Percentiles rank a stretch among this genome's conserved stretches.
Conservation (phyloP, 2,329 filamentous ascomycete genomes). For the Aspergillus ibericus region DNA sequence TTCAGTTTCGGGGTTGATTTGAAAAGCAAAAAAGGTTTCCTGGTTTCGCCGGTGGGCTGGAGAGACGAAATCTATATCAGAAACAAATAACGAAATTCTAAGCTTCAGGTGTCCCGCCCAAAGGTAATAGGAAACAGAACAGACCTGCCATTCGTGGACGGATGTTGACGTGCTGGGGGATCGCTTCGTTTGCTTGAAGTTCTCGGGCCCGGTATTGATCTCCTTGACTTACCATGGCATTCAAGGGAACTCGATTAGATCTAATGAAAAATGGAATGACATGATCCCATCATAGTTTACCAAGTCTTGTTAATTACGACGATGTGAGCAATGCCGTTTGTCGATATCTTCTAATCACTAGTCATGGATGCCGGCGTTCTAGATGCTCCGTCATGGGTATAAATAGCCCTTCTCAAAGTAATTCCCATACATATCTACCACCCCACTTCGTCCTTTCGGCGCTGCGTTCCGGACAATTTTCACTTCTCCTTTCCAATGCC, state of each 20-base stretch:
- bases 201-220: neutral
- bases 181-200: neutral
- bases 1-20: constrained; percentile 22
- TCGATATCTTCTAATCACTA: too few species aligned
- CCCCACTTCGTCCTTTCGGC: constrained; percentile 41
- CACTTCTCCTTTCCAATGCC: constrained; percentile 61
- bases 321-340: neutral
- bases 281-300: neutral
- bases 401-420: constrained; percentile 54
- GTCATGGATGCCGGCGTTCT: neutral
- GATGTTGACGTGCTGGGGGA: too few species aligned
- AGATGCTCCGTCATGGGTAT: constrained; percentile 46
- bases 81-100: constrained; percentile 14
- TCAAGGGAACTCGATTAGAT: neutral
- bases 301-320: neutral
- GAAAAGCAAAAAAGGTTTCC: constrained; percentile 10
- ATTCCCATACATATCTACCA: constrained; percentile 56
- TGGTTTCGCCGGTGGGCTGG: constrained; percentile 13
- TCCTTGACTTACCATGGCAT: neutral
- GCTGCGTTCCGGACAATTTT: constrained; percentile 54
- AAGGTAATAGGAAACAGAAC: too few species aligned
- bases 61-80: constrained; percentile 17
- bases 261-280: neutral
- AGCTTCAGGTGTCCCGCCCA: neutral
- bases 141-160: too few species aligned